Percentiles rank a stretch among this genome's conserved stretches.
phyloP scores from a whole-genome alignment of 768 basidiomycete genomes.

The Russula ochroleuca region DNA sequence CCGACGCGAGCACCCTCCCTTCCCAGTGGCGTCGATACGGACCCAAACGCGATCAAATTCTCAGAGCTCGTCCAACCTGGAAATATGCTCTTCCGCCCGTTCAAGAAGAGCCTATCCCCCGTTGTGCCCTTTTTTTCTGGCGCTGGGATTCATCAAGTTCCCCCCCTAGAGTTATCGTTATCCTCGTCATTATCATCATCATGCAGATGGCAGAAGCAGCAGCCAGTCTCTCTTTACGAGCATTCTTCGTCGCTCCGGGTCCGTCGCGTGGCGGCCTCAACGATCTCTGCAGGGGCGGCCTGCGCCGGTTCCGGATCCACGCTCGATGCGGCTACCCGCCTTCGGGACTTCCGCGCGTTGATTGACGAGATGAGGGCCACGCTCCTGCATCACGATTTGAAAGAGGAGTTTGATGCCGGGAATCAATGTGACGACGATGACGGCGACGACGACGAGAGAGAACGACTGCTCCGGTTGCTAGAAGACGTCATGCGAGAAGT shows the following conservation, averaged over 20 bases:
- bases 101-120: background rate
- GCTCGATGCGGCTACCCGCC: constrained; percentile 11
- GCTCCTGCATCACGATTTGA: background rate
- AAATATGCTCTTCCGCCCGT: background rate
- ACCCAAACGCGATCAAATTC: background rate
- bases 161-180: no score
- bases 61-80: background rate
- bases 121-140: background rate
- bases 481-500: constrained; percentile 21
- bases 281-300: background rate
- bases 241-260: background rate
- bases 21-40: constrained; percentile 1
- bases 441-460: background rate
- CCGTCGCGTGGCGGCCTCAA: background rate
- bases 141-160: background rate
- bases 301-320: background rate
- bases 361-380: constrained; percentile 14
- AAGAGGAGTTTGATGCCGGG: background rate
- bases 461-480: constrained; percentile 16
- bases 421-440: background rate
- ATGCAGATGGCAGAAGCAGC: no score
- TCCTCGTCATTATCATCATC: no score
- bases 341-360: constrained; percentile 15
- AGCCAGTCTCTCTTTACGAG: background rate
- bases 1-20: background rate